A percentile compares a stretch with the other conserved stretches of the same genome.
phyloP scores from a whole-genome alignment of 768 basidiomycete species.

The Boletus tomentosulus region DNA sequence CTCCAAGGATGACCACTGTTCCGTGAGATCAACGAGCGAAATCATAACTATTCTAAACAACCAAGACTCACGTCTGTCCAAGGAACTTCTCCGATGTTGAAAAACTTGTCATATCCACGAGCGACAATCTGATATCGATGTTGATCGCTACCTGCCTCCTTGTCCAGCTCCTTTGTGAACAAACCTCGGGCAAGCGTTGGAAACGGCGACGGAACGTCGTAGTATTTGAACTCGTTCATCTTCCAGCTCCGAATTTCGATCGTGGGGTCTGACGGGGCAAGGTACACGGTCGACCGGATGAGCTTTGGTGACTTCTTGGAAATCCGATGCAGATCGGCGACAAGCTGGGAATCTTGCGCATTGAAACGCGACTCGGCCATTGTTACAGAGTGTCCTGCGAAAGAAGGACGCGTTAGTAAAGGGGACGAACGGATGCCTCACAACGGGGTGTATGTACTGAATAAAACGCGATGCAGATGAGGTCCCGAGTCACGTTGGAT shows the following conservation, averaged over 20 bases:
- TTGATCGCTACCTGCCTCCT: slow-evolving; percentile 32
- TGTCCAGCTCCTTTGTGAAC: slow-evolving; percentile 58
- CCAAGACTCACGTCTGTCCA: slow-evolving; percentile 77
- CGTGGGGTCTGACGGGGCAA: slow-evolving; percentile 51
- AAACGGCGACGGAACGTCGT: slow-evolving; percentile 84
- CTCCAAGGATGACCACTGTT: slow-evolving; percentile 73
- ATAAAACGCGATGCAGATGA: neutral
- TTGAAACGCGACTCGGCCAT: slow-evolving; percentile 25
- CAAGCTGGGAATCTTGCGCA: slow-evolving; percentile 55
- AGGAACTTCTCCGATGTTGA: slow-evolving; percentile 93
- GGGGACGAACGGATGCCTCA: neutral
- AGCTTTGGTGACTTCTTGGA: slow-evolving; percentile 60
- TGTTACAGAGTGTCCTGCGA: neutral
- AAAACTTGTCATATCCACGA: slow-evolving; percentile 98
- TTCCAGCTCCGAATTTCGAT: slow-evolving; percentile 82
- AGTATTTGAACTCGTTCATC: slow-evolving; percentile 97
- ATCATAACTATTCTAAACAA: neutral
- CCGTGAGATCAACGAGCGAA: neutral
- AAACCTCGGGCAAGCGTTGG: slow-evolving; percentile 93
- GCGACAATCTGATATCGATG: slow-evolving; percentile 62
- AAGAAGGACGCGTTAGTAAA: slow-evolving; percentile 2
- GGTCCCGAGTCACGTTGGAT: neutral
- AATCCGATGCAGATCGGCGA: slow-evolving; percentile 49
- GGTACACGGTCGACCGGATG: slow-evolving; percentile 53
- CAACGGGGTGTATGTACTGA: slow-evolving; percentile 5